Conservation (phyloP, 1,284 basidiomycete genomes). For the Cronartium quercuum region DNA sequence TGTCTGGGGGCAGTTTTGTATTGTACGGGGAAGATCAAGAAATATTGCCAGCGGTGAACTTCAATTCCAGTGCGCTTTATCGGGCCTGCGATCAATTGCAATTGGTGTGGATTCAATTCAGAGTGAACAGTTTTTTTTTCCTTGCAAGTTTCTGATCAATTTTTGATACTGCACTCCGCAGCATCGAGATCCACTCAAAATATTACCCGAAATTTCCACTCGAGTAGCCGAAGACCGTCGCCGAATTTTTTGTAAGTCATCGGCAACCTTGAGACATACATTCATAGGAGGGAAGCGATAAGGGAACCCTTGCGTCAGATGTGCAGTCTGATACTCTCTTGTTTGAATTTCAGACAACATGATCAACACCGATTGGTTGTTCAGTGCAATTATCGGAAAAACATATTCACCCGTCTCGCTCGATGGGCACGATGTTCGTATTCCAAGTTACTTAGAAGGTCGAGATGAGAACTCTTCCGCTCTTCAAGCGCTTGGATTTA, state of each 20-base stretch:
- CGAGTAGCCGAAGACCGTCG: conserved; percentile 27
- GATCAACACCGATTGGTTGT: conserved; percentile 38
- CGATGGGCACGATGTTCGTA: conserved; percentile 28
- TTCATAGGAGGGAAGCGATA: too few relatives aligned
- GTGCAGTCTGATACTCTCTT: neutral
- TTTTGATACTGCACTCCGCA: neutral
- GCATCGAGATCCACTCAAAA: conserved; percentile 33
- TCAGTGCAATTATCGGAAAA: conserved; percentile 34
- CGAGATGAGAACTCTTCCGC: conserved; percentile 22
- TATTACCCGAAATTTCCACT: conserved; percentile 10
- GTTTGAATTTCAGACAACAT: conserved; percentile 18
- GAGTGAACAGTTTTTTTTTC: neutral
- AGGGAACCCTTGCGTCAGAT: neutral
- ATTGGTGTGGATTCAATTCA: conserved; percentile 7
- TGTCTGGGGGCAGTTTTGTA: conserved; percentile 17
- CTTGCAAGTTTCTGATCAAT: neutral
- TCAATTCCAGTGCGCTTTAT: conserved; percentile 31
- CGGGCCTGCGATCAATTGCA: conserved; percentile 37
- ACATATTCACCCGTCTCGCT: conserved; percentile 34
- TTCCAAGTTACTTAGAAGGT: conserved; percentile 11
- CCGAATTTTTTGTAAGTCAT: conserved; percentile 30
- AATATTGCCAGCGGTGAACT: conserved; percentile 21
- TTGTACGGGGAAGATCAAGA: conserved; percentile 35
- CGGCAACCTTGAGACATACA: neutral
- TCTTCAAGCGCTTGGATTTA: conserved; percentile 23